Evolutionary conservation across 2,329 filamentous ascomycete species (phyloP).

Genomic region (Nemania serpens): DNA sequence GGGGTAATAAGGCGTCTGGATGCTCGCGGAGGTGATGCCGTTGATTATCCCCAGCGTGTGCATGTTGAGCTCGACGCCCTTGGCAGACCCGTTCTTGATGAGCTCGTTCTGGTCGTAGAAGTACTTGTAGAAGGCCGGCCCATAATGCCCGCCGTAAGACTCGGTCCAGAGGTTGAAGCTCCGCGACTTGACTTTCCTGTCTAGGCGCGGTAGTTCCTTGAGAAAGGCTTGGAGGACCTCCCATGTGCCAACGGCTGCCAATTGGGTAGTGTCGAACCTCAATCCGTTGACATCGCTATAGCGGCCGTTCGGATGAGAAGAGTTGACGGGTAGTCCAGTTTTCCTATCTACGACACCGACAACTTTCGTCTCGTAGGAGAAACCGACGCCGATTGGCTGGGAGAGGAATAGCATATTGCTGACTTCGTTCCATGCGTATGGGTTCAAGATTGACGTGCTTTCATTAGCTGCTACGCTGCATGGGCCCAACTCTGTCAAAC

Average conservation of each 20-base stretch:
- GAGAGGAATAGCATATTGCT: slow-evolving; percentile 40
- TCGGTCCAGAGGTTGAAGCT: slow-evolving; percentile 65
- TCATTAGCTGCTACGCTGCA: slow-evolving; percentile 37
- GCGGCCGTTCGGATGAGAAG: slow-evolving; percentile 37
- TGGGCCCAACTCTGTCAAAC: slow-evolving; percentile 35
- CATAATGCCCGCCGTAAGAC: slow-evolving; percentile 51
- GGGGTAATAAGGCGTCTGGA: slow-evolving; percentile 50
- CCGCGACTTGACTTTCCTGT: slow-evolving; percentile 53
- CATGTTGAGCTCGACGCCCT: slow-evolving; percentile 57
- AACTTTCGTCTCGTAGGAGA: slow-evolving; percentile 38
- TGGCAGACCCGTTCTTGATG: slow-evolving; percentile 54
- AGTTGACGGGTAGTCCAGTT: slow-evolving; percentile 35
- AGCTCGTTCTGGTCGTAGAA: slow-evolving; percentile 62
- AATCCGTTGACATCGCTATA: slow-evolving; percentile 38
- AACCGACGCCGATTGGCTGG: slow-evolving; percentile 39
- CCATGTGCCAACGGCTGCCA: slow-evolving; percentile 39
- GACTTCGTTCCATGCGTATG: slow-evolving; percentile 33
- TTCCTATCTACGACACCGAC: slow-evolving; percentile 35
- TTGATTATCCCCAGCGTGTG: slow-evolving; percentile 60
- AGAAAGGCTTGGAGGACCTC: slow-evolving; percentile 40
- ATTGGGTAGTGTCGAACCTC: slow-evolving; percentile 36
- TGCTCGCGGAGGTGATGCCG: slow-evolving; percentile 58
- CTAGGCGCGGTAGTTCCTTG: slow-evolving; percentile 42
- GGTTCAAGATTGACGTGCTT: slow-evolving; percentile 32
- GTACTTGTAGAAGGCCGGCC: slow-evolving; percentile 55